phyloP scores from a whole-genome alignment of 345 rosid genomes.

The Syzygium jambos region DNA sequence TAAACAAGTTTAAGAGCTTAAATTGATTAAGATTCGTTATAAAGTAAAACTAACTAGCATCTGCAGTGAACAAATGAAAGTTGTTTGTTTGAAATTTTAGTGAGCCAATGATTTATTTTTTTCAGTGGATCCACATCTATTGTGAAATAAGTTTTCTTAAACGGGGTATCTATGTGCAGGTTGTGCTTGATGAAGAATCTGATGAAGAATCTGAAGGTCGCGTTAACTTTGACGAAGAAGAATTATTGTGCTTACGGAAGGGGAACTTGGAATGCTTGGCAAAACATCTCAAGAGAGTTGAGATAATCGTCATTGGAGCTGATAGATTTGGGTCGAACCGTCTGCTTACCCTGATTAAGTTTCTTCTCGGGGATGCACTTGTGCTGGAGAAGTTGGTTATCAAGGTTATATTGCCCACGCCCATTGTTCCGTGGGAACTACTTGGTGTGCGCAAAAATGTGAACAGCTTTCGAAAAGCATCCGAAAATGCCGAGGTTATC shows the following conservation, averaged over 20 bases:
- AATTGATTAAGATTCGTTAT: not conserved
- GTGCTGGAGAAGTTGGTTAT: not conserved
- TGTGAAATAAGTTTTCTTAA: not conserved
- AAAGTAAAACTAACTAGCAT: not conserved
- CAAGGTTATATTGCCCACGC: not conserved
- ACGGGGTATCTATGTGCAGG: not conserved
- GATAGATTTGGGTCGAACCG: not conserved
- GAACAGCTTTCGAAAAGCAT: not conserved
- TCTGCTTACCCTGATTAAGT: not conserved
- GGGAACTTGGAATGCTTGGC: not conserved
- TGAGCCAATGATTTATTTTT: not conserved
- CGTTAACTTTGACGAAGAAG: not conserved
- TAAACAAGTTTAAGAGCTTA: not conserved
- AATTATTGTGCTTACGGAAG: not conserved
- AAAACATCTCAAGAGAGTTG: not conserved
- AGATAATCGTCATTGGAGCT: not conserved
- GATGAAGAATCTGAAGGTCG: rapidly evolving
- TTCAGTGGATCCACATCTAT: not conserved
- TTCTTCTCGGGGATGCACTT: not conserved
- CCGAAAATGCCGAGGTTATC: not conserved
- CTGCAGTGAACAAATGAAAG: not conserved
- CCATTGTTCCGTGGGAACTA: not conserved
- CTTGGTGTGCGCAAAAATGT: not conserved
- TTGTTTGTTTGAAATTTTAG: not conserved
- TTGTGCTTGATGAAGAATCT: not conserved